Conservation (phyloP, 768 basidiomycete genomes). For the Amanita molliuscula region DNA sequence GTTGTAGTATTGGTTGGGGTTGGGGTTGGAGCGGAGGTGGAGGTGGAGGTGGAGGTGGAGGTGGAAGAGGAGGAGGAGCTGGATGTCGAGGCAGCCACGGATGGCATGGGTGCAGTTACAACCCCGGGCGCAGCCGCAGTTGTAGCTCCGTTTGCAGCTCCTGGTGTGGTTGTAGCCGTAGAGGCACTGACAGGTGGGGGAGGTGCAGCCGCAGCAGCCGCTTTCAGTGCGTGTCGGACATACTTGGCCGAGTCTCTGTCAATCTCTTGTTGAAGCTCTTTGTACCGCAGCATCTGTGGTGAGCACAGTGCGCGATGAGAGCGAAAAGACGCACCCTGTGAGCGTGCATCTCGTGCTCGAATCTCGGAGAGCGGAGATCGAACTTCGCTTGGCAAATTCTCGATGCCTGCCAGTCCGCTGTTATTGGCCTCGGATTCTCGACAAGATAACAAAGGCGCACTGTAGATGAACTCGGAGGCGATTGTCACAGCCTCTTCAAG, state of each 20-base stretch:
- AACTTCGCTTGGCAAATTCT: slow-evolving; percentile 45
- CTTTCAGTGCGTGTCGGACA: slow-evolving; percentile 35
- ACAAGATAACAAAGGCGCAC: slow-evolving; percentile 18
- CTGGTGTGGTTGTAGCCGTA: slow-evolving; percentile 28
- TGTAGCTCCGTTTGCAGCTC: not conserved
- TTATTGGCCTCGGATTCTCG: slow-evolving; percentile 1
- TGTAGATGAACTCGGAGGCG: slow-evolving; percentile 47
- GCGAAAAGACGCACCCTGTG: slow-evolving; percentile 24
- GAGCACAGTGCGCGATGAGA: not conserved
- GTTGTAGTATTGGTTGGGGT: not conserved
- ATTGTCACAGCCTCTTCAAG: slow-evolving; percentile 44
- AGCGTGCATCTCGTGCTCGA: slow-evolving; percentile 31
- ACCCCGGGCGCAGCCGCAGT: no score
- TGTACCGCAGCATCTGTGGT: not conserved
- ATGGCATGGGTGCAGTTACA: no score
- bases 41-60: slow-evolving; percentile 14
- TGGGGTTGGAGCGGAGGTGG: slow-evolving; percentile 13
- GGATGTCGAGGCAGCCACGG: no score
- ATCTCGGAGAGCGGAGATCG: slow-evolving; percentile 43
- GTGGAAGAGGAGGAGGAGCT: slow-evolving; percentile 13
- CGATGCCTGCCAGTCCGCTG: slow-evolving; percentile 26
- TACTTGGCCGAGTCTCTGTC: slow-evolving; percentile 38
- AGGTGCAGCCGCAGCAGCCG: slow-evolving; percentile 7
- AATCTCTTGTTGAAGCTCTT: slow-evolving; percentile 41
- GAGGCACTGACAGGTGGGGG: no score